Conservation (phyloP, 352 stramenopile genomes). For the Globisporangium lucens region DNA sequence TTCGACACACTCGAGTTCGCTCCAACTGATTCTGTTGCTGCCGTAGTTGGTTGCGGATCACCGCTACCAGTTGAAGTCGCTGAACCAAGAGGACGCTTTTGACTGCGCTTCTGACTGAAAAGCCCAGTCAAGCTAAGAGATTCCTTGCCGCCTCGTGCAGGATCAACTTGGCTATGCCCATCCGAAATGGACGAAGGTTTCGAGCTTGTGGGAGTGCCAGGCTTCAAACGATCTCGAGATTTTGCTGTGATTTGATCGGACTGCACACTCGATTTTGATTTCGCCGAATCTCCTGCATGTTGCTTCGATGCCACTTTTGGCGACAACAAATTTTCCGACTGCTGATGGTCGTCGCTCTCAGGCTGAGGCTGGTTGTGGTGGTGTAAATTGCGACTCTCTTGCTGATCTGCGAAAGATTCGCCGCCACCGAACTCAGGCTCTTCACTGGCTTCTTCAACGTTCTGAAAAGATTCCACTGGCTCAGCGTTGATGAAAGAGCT, state of each 20-base stretch:
- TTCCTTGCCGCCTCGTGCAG: not conserved
- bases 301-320: slow-evolving; percentile 1
- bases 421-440: not conserved
- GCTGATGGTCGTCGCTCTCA: not conserved
- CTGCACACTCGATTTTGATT: not conserved
- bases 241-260: not conserved
- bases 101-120: not conserved
- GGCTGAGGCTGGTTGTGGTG: not conserved
- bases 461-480: not conserved
- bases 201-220: not conserved
- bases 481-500: not conserved
- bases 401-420: not conserved
- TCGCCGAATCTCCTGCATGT: not conserved
- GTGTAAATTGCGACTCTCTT: not conserved
- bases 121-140: not conserved
- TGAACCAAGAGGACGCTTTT: slow-evolving; percentile 3
- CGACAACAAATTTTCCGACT: slow-evolving; percentile 7
- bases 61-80: not conserved
- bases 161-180: not conserved
- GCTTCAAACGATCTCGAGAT: not conserved
- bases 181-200: not conserved
- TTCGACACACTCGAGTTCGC: not conserved
- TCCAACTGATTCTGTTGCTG: not conserved
- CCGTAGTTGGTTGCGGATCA: not conserved
- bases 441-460: not conserved